Conservation (phyloP, 129 eudicot genomes). For the Arctium minus region DNA sequence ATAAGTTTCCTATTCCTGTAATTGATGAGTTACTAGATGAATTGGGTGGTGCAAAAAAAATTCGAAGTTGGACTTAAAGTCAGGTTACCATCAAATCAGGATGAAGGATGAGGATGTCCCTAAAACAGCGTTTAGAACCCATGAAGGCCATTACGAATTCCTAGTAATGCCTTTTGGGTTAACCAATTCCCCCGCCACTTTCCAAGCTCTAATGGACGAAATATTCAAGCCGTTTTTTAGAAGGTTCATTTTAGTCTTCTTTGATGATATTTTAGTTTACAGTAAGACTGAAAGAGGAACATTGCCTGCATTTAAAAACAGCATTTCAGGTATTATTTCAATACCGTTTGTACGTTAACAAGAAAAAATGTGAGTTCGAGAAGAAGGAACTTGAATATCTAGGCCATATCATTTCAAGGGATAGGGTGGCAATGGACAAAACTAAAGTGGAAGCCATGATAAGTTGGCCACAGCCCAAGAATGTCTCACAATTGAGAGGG, state of each 20-base stretch:
- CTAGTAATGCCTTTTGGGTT: neutral
- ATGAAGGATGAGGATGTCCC: no score
- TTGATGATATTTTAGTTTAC: neutral
- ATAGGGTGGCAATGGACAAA: neutral
- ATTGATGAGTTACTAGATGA: no score
- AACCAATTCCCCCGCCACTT: neutral
- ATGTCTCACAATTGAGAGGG: neutral
- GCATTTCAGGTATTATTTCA: no score
- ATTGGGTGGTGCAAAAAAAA: no score
- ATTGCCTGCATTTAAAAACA: no score
- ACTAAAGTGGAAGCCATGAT: neutral
- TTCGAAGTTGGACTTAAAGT: no score
- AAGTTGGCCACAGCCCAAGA: neutral
- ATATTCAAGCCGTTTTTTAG: neutral
- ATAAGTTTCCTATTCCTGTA: no score
- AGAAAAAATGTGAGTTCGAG: no score
- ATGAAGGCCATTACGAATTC: neutral
- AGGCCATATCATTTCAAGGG: neutral
- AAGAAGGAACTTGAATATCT: no score
- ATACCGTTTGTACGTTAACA: no score
- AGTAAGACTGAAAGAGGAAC: no score
- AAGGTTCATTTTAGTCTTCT: neutral
- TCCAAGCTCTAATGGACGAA: neutral
- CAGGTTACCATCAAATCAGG: no score
- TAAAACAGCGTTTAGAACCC: neutral